Base-by-base conservation (phyloP, 2,329 filamentous ascomycete species). In the Fusarium sterilihyphosum region DNA sequence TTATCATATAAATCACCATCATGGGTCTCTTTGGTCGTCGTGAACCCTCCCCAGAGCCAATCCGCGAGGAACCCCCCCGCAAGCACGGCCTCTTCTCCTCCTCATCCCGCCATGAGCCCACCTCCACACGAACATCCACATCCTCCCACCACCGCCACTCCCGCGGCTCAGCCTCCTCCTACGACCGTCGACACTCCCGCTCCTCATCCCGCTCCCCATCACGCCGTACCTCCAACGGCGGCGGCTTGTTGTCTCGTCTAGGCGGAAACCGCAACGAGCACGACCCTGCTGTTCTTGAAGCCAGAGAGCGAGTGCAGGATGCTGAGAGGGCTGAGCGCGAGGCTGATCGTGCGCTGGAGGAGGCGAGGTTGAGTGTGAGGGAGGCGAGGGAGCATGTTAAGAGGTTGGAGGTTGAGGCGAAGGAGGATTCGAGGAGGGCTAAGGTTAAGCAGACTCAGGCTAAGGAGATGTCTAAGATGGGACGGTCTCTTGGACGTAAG, bases 401-500 rank as follows among this genome's bases (percentile, higher is more conserved):
- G 82, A 82, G 85, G 20, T 82, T 93, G 8, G 92, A 93, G 84
- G 80, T 86, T 59, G 92, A 93, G 83, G 91, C 91, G 4, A 86
- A 86, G 75, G 90, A 92, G 81, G 90, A 92, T 78, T 89, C 91
- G 5, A 84, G 91, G 29, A 81, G 88, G 47, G 91, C 91, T 4
- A 92, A 90, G 86, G 88, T 93, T 59, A 93, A 93, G 87, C 87
- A 92, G 82, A 85, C 86, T 60, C 89, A 93, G 78, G 92, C 91
- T 3, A 87, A 85, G 75, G 88, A 90, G 77, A 87, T 93, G 37
- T 90, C 89, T 11, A 93, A 92, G 88, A 86, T 91, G 60, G 91
- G 90, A n/a, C 90, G 91, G 81, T 87, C 88, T n/a, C 87, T 93
- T 67, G 91, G 92, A 64, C 89, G 91, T 92, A 85, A 84, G 89